Base-by-base conservation (phyloP, 192 early-diverging fungal species). In the Spizellomyces punctatus region DNA sequence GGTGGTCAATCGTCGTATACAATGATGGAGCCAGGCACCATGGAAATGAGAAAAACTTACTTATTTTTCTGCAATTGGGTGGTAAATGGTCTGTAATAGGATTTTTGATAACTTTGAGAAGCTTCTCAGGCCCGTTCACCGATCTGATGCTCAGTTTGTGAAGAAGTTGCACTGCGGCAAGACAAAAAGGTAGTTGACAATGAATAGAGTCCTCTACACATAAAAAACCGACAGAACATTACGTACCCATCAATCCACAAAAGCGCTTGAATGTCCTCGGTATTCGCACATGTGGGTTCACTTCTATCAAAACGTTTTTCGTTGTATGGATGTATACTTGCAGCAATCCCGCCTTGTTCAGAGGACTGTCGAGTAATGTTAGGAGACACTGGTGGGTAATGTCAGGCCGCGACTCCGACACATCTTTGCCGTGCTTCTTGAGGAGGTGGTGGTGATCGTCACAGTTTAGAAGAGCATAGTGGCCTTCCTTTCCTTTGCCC, bases 261-360 rank as follows among this genome's bases (percentile, higher is more conserved):
- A 99, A 99, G 65, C 98, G 89, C 85, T 98, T 99, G 73, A 96
- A 99, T 8, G 98, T 99, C 78, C 98, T 88, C n/a, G 98, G 98
- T 76, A 99, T 99, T 71, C 98, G 90, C 60, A 98, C 92, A 66
- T 95, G 93, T 48, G 98, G 98, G 76, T 94, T 95, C 48, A 99
- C 93, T 86, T 99, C 98, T 64, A 99, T 98, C 43, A 99, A 84
- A 16, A 97, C 95, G 65, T 95, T 94, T 78, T 90, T 93, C 61
- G 87, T 86, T 5, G 98, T 99, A 69, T 95, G 94, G 52, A 99
- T 95, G 77, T 94, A 99, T 52, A 99, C 91, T 79, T 99, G 98
- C 67, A 99, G 79, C n/a, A 92, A 83, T 48, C 98, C 98, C 3
- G 98, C 96, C 82, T 98, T 98, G 88, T 98, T 99, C 69, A 99